Base-by-base conservation (phyloP, 768 basidiomycete species). In the Ramaria rubella region DNA sequence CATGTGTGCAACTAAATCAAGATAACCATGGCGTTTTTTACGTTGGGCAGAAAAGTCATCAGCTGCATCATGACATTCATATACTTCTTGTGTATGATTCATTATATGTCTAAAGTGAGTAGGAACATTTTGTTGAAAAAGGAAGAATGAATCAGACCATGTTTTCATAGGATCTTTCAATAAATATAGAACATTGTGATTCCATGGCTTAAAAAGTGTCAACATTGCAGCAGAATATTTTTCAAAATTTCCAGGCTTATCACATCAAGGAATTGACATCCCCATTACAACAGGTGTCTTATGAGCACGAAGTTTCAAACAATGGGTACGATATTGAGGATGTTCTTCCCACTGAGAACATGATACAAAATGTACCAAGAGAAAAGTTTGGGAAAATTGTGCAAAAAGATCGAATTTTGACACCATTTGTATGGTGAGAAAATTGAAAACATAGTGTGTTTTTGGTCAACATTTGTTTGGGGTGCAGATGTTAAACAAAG, bases 191-290 rank as follows among this genome's bases (percentile, higher is more conserved):
- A 27, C 9, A 7, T 11, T 11, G n/a, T n/a, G 36, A 30, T 50
- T 11, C 49, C 49, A 50, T 11, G 49, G 49, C n/a, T 50, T 50
- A 51, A 51, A 51, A 23, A 51, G 26, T 8, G 49, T 51, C 14
- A 51, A 26, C 3, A 14, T 29, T 2, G 27, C 26, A 3, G 27
- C 12, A 7, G 21, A 3, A 51, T 29, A 27, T 19, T 51, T 24
- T n/a, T 51, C 49, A 23, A 6, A 27, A 3, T 51, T 6, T 15
- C 31, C 49, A 8, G 3, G 4, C 19, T 51, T 51, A 19, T 51
- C 49, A 7, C 21, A 4, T 7, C 49, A 4, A 4, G 21, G 49
- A 5, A 51, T 51, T 15, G 26, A 33, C 2, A 27, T 27, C 2
- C 49, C 49, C 4, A 27, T 17, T 4, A 51, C 8, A 27, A 51